phyloP scores from a whole-genome alignment of 2,329 filamentous ascomycete species.

The Fonsecaea multimorphosa region DNA sequence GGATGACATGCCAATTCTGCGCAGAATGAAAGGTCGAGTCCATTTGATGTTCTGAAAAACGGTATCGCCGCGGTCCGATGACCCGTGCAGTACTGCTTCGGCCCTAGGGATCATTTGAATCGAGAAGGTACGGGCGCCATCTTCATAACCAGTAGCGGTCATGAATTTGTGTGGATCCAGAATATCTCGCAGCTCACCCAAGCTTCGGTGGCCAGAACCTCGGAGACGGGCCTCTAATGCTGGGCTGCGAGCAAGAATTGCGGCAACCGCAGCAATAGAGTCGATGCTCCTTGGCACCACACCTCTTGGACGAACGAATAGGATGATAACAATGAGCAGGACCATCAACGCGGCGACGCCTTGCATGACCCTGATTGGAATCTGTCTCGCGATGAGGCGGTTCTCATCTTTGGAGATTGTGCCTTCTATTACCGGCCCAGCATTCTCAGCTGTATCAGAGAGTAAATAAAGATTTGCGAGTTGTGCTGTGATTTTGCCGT shows the following conservation, averaged over 20 bases:
- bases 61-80: not conserved
- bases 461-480: slow-evolving; percentile 32
- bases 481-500: slow-evolving; percentile 26
- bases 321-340: slow-evolving; percentile 24
- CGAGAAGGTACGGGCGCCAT: slow-evolving; percentile 27
- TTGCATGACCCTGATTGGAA: slow-evolving; percentile 32
- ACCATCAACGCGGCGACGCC: slow-evolving; percentile 25
- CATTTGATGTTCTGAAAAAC: slow-evolving; percentile 21
- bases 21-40: slow-evolving; percentile 30
- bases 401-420: slow-evolving; percentile 24
- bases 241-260: slow-evolving; percentile 33
- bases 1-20: slow-evolving; percentile 25
- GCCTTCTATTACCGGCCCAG: slow-evolving; percentile 19
- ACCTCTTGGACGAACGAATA: slow-evolving; percentile 26
- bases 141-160: slow-evolving; percentile 23
- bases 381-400: slow-evolving; percentile 21
- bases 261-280: slow-evolving; percentile 31
- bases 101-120: slow-evolving; percentile 21
- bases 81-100: not conserved
- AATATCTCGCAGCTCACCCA: slow-evolving; percentile 17
- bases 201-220: slow-evolving; percentile 27
- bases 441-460: not conserved
- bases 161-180: slow-evolving; percentile 24
- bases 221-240: slow-evolving; percentile 22
- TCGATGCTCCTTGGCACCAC: slow-evolving; percentile 33